Percentiles rank a stretch among this genome's conserved stretches.
Conservation (phyloP, 352 stramenopile species). For the Globisporangium parvum region DNA sequence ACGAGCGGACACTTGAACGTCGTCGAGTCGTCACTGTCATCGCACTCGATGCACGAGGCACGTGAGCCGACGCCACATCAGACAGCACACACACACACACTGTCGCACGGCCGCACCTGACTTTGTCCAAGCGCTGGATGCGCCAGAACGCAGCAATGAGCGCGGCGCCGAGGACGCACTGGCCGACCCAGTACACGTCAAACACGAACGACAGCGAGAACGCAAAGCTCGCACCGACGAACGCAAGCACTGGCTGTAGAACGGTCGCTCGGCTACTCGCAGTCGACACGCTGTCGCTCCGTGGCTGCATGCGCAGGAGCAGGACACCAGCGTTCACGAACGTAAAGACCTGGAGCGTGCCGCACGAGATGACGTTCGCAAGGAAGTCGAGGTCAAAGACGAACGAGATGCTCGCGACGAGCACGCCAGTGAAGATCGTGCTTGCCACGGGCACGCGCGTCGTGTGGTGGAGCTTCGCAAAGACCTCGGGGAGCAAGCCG, state of each 20-base stretch:
- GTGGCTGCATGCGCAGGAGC: conserved; percentile 62
- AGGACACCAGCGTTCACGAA: conserved; percentile 91
- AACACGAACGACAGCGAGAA: conserved; percentile 67
- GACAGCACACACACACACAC: background rate
- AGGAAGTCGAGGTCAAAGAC: conserved; percentile 89
- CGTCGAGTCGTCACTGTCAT: conserved; percentile 18
- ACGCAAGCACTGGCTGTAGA: conserved; percentile 44
- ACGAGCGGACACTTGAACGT: conserved; percentile 61
- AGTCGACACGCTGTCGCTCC: conserved; percentile 5
- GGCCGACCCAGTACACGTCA: conserved; percentile 44
- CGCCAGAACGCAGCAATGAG: conserved; percentile 37
- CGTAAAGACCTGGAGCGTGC: conserved; percentile 90
- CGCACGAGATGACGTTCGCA: conserved; percentile 90
- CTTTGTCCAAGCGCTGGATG: conserved; percentile 54
- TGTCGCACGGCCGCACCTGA: conserved; percentile 26
- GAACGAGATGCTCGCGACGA: conserved; percentile 76
- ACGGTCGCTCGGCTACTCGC: conserved; percentile 17
- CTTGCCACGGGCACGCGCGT: conserved; percentile 69
- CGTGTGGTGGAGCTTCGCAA: conserved; percentile 49
- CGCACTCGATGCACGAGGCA: background rate
- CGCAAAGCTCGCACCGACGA: conserved; percentile 49
- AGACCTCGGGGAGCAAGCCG: conserved; percentile 58
- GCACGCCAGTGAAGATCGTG: conserved; percentile 86
- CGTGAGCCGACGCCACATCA: background rate
- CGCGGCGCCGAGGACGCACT: conserved; percentile 25